Evolutionary conservation across 2,329 filamentous ascomycete species (phyloP).

Genomic region (Penicillium fuscoglaucum): DNA sequence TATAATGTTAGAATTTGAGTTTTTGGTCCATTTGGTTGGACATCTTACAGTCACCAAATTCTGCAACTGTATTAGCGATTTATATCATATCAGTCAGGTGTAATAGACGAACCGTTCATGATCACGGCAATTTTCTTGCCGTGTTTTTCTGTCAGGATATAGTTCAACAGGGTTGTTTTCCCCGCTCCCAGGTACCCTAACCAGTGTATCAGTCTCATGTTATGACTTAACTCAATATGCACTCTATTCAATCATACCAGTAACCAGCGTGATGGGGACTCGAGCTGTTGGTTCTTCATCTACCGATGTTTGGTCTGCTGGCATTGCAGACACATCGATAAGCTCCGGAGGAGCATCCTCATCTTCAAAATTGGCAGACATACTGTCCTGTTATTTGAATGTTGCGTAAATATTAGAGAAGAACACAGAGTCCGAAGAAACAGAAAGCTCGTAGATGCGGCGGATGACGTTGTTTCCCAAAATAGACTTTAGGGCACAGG

Average conservation of each 20-base stretch:
- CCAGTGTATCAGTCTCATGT: conserved; percentile 6
- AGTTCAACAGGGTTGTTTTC: conserved; percentile 93
- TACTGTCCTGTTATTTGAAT: conserved; percentile 4
- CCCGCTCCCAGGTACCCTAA: conserved; percentile 90
- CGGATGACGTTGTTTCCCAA: conserved; percentile 27
- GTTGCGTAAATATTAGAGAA: not conserved
- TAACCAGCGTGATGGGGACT: conserved; percentile 54
- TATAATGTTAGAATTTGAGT: conserved; percentile 4
- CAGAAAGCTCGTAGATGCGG: conserved; percentile 12
- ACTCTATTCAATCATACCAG: conserved; percentile 38
- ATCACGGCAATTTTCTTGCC: conserved; percentile 98
- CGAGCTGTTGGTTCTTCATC: conserved; percentile 36
- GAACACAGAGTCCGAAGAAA: not conserved
- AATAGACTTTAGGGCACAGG: conserved; percentile 32
- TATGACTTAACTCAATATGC: not conserved
- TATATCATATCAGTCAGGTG: not conserved
- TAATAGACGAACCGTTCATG: conserved; percentile 68
- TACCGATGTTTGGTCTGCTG: conserved; percentile 25
- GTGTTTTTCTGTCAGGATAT: conserved; percentile 91
- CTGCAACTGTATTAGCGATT: conserved; percentile 45
- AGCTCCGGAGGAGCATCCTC: conserved; percentile 48
- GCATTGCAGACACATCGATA: conserved; percentile 40
- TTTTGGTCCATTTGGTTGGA: not conserved
- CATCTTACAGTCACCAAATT: conserved; percentile 75
- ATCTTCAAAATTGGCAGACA: conserved; percentile 37